Percentiles rank a stretch among this genome's conserved stretches.
Conservation (phyloP, 169 alveolate species). For the Cryptosporidium parvum region DNA sequence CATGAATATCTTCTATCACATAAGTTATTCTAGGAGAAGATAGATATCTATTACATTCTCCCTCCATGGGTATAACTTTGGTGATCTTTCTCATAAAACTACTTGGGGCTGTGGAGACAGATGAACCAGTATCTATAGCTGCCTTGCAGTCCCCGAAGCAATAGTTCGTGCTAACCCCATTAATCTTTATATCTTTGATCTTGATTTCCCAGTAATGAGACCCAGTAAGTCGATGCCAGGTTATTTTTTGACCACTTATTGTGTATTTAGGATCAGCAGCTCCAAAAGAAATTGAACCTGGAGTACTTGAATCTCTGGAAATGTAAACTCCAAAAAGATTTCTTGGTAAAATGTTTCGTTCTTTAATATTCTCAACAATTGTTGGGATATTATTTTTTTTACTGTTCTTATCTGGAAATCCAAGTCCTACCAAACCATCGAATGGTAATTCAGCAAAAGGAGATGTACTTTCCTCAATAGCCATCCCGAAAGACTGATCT, state of each 20-base stretch:
- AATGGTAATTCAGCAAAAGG: constrained; percentile 92
- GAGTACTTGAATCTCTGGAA: constrained; percentile 81
- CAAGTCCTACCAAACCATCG: constrained; percentile 94
- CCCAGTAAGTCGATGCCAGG: constrained; percentile 87
- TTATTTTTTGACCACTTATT: constrained; percentile 83
- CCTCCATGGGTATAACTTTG: constrained; percentile 55
- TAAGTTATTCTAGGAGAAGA: constrained; percentile 76
- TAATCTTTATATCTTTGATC: constrained; percentile 83
- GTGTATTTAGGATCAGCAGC: constrained; percentile 88
- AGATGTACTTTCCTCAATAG: constrained; percentile 87
- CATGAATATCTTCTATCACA: constrained; percentile 79
- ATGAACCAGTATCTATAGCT: constrained; percentile 93
- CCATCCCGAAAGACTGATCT: constrained; percentile 90
- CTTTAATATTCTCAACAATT: constrained; percentile 84
- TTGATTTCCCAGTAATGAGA: constrained; percentile 91
- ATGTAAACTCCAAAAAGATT: constrained; percentile 89
- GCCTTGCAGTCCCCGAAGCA: constrained; percentile 84
- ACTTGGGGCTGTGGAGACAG: constrained; percentile 71
- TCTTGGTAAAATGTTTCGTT: constrained; percentile 84
- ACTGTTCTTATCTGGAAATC: constrained; percentile 87
- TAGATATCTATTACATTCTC: constrained; percentile 12
- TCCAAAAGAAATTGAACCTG: constrained; percentile 85
- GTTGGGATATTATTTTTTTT: constrained; percentile 73
- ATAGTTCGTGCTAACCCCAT: constrained; percentile 79
- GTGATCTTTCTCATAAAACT: constrained; percentile 46